Percentiles rank a stretch among this genome's conserved stretches.
phyloP scores from a whole-genome alignment of 2,329 filamentous ascomycete genomes.

The Colletotrichum sp. region DNA sequence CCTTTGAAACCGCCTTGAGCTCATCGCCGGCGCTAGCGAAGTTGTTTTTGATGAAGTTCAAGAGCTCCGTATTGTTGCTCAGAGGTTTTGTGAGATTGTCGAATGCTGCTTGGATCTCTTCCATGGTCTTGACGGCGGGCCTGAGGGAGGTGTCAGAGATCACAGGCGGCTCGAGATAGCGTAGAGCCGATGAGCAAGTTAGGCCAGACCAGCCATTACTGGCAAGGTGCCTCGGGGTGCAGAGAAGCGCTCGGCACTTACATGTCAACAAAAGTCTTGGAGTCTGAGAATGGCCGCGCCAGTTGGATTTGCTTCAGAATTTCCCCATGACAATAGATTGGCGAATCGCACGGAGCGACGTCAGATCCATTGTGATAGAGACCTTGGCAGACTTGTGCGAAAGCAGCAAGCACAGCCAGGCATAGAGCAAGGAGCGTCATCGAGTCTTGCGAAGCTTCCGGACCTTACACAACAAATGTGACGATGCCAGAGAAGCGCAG shows the following conservation, averaged over 20 bases:
- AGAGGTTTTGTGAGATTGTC: slow-evolving; percentile 64
- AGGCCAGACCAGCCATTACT: neutral
- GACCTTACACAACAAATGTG: neutral
- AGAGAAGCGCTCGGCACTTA: slow-evolving; percentile 35
- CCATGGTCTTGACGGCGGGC: slow-evolving; percentile 63
- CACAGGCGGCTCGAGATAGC: neutral
- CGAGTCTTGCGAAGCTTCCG: neutral
- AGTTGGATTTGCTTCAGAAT: slow-evolving; percentile 67
- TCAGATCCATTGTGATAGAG: slow-evolving; percentile 66
- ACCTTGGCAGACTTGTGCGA: slow-evolving; percentile 36
- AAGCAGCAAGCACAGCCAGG: slow-evolving; percentile 9
- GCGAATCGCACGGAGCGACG: slow-evolving; percentile 69
- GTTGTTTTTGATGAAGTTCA: slow-evolving; percentile 65
- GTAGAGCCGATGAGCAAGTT: neutral
- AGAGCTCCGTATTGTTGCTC: slow-evolving; percentile 65
- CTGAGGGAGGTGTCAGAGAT: slow-evolving; percentile 35
- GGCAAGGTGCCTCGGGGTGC: neutral
- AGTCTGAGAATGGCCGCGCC: slow-evolving; percentile 68
- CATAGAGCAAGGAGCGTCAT: neutral
- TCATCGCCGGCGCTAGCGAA: slow-evolving; percentile 70
- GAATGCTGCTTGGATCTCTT: slow-evolving; percentile 67
- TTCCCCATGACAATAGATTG: slow-evolving; percentile 71
- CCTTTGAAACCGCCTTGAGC: slow-evolving; percentile 56
- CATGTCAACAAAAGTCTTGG: slow-evolving; percentile 76
- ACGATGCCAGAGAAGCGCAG: neutral